These are phyloP conservation scores for Pythium chondricola DNA, from an alignment of 352 stramenopile species.

Conservation along the genomic window DNA sequence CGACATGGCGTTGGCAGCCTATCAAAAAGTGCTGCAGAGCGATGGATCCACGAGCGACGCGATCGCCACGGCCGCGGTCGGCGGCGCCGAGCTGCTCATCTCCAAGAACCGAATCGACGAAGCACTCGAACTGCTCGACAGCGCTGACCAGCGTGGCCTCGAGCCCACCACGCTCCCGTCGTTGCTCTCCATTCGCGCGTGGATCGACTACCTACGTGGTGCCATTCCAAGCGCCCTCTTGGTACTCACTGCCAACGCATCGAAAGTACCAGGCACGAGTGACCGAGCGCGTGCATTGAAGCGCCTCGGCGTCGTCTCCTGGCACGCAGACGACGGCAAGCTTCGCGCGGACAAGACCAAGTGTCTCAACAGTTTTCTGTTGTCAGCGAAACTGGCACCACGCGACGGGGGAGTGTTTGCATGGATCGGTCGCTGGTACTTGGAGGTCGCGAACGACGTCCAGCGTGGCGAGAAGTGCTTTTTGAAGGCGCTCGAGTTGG, in stretches of 20 bases:
- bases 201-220: slow-evolving; percentile 26
- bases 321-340: slow-evolving; percentile 37
- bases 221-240: slow-evolving; percentile 27
- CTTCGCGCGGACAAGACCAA: slow-evolving; percentile 44
- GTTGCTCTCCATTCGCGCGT: slow-evolving; percentile 32
- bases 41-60: slow-evolving; percentile 5
- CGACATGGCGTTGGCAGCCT: slow-evolving; percentile 40
- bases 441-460: slow-evolving; percentile 46
- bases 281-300: slow-evolving; percentile 44
- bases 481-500: slow-evolving; percentile 69
- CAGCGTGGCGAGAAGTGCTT: slow-evolving; percentile 82
- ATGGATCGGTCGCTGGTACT: slow-evolving; percentile 77
- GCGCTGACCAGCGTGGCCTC: background rate
- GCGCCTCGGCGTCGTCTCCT: slow-evolving; percentile 74
- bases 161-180: slow-evolving; percentile 19
- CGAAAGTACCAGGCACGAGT: slow-evolving; percentile 19
- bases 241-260: slow-evolving; percentile 31
- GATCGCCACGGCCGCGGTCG: slow-evolving; percentile 25
- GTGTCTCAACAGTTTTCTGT: slow-evolving; percentile 60
- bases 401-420: slow-evolving; percentile 61
- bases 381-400: slow-evolving; percentile 67
- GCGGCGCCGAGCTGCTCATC: slow-evolving; percentile 39
- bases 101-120: slow-evolving; percentile 25
- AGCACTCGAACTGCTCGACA: slow-evolving; percentile 27
- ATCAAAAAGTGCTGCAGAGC: slow-evolving; percentile 23